Percentiles rank a stretch among this genome's conserved stretches.
These are phyloP conservation scores for Verbascum thapsus DNA, from an alignment of 257 asterid species.

Conservation along the genomic window DNA sequence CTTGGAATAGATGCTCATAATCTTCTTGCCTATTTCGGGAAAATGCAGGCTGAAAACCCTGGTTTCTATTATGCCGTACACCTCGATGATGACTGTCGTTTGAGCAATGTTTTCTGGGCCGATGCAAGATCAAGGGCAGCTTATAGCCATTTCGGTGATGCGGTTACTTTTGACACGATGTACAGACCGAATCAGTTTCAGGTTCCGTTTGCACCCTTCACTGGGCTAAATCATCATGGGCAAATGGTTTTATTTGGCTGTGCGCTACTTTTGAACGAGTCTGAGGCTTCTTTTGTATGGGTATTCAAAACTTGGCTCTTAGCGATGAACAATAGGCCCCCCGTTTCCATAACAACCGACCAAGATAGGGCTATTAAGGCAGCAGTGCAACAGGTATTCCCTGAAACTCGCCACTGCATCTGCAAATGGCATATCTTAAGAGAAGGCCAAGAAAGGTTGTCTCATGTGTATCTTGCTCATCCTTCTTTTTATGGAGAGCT, in stretches of 20 bases:
- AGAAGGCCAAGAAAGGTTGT: constrained; percentile 87
- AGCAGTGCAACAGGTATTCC: constrained; percentile 67
- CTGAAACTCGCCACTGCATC: constrained; percentile 77
- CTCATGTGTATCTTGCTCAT: constrained; percentile 63
- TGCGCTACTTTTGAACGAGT: constrained; percentile 77
- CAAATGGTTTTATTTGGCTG: constrained; percentile 78
- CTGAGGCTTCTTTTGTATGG: constrained; percentile 78
- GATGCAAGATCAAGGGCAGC: constrained; percentile 81
- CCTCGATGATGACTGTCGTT: constrained; percentile 70
- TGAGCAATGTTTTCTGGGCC: constrained; percentile 82
- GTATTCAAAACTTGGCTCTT: constrained; percentile 73
- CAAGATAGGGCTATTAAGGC: constrained; percentile 82
- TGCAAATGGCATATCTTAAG: constrained; percentile 83
- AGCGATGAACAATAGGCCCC: constrained; percentile 67
- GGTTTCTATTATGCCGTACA: constrained; percentile 82
- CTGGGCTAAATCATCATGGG: constrained; percentile 81
- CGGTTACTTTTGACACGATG: constrained; percentile 74
- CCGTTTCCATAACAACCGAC: constrained; percentile 75
- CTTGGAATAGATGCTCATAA: constrained; percentile 78
- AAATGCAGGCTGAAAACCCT: constrained; percentile 79
- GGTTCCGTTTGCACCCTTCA: constrained; percentile 86
- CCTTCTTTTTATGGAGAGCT: constrained; percentile 72
- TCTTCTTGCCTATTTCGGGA: constrained; percentile 72
- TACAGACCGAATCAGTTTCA: constrained; percentile 77
- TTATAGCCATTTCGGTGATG: constrained; percentile 74